phyloP scores from a whole-genome alignment of 2,329 filamentous ascomycete species.

The Drechslerella stenobrocha region DNA sequence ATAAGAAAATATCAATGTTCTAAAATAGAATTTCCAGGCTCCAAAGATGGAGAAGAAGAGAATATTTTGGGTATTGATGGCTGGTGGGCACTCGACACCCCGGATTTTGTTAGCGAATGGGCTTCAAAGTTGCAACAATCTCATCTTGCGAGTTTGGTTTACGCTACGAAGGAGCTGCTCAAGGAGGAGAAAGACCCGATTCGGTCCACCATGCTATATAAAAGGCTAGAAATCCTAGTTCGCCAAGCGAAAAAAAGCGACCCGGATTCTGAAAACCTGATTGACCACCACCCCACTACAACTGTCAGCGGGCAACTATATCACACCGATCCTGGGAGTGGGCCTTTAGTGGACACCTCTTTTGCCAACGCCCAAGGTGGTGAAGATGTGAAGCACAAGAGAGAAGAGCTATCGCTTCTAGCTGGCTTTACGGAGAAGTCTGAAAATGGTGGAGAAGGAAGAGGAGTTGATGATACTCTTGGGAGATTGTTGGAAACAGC shows the following conservation, averaged over 20 bases:
- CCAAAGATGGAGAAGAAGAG: neutral
- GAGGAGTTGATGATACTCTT: neutral
- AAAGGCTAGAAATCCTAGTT: conserved; percentile 11
- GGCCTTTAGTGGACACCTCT: neutral
- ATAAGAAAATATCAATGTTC: neutral
- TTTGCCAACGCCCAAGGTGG: neutral
- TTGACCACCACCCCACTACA: neutral
- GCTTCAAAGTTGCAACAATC: conserved; percentile 28
- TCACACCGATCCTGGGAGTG: neutral
- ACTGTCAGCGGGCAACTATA: neutral
- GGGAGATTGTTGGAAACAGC: neutral
- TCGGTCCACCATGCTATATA: conserved; percentile 16
- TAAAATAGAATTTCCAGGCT: neutral
- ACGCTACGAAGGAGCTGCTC: conserved; percentile 11
- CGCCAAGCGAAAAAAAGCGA: neutral
- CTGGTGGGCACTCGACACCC: conserved; percentile 16
- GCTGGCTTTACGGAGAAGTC: conserved; percentile 9
- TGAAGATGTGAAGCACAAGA: neutral
- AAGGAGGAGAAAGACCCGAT: conserved; percentile 10
- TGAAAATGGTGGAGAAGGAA: neutral
- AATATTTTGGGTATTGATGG: neutral
- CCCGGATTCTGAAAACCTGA: neutral
- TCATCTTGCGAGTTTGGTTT: conserved; percentile 9
- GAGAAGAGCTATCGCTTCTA: neutral
- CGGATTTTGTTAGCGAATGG: conserved; percentile 31